phyloP scores from a whole-genome alignment of 106 monocot genomes.

The Dioscorea alata region DNA sequence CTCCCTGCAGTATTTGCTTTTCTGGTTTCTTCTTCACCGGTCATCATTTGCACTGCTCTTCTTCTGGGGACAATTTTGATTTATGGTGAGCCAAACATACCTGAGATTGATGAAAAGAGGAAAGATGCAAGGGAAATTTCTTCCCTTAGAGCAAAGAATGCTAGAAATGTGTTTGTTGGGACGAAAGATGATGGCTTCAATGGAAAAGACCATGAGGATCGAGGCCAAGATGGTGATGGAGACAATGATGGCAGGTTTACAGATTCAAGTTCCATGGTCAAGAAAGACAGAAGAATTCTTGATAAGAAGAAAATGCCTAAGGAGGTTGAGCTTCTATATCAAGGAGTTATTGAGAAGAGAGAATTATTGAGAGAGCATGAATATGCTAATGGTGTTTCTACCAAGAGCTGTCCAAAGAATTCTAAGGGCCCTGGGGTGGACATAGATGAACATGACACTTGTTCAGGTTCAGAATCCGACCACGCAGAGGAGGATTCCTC shows the following conservation, averaged over 20 bases:
- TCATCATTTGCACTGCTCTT: slow-evolving; percentile 56
- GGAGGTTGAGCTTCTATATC: neutral
- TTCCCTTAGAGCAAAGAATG: slow-evolving; percentile 15
- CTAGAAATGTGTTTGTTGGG: slow-evolving; percentile 4
- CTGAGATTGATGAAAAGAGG: slow-evolving; percentile 39
- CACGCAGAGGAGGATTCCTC: slow-evolving; percentile 48
- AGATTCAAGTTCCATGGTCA: slow-evolving; percentile 4
- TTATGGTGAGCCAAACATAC: slow-evolving; percentile 51
- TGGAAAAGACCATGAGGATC: slow-evolving; percentile 6
- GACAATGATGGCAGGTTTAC: slow-evolving; percentile 3
- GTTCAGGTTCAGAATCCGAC: slow-evolving; percentile 50
- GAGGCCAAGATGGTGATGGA: slow-evolving; percentile 5
- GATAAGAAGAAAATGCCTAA: neutral
- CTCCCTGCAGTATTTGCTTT: slow-evolving; percentile 49
- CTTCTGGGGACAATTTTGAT: slow-evolving; percentile 64
- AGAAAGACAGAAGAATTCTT: slow-evolving; percentile 5
- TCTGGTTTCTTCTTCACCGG: slow-evolving; percentile 42
- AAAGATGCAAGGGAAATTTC: slow-evolving; percentile 28
- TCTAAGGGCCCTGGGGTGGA: slow-evolving; percentile 12
- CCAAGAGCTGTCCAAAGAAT: slow-evolving; percentile 6
- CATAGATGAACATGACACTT: slow-evolving; percentile 10
- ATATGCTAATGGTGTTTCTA: too few species aligned
- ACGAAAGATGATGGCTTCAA: neutral
- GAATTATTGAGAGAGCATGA: slow-evolving; percentile 8
- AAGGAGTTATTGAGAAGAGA: slow-evolving; percentile 8